phyloP scores from a whole-genome alignment of 805 yeast species.

The Hanseniaspora valbyensis region DNA sequence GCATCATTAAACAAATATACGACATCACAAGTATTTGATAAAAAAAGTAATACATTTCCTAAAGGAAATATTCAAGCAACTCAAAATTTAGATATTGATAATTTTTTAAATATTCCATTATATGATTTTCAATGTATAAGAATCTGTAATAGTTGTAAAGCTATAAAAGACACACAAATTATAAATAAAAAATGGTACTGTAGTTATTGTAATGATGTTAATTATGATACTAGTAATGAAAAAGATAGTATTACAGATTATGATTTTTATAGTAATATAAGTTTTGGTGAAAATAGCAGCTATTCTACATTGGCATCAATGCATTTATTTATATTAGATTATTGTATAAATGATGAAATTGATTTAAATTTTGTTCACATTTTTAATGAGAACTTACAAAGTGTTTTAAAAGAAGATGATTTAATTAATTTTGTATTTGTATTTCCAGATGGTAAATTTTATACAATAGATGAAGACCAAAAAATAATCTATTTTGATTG shows the following conservation, averaged over 20 bases:
- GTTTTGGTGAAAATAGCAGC: not conserved
- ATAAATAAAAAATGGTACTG: slow-evolving; percentile 11
- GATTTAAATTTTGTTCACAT: not conserved
- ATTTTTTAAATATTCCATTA: not conserved
- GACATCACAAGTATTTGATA: slow-evolving; percentile 3
- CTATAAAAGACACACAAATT: not conserved
- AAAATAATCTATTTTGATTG: not conserved
- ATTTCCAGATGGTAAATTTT: not conserved
- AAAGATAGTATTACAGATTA: not conserved
- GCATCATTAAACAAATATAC: slow-evolving; percentile 1
- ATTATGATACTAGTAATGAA: not conserved
- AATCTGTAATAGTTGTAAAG: not conserved
- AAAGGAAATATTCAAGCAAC: slow-evolving; percentile 9
- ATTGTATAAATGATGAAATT: slow-evolving; percentile 4
- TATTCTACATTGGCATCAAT: not conserved
- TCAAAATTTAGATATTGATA: not conserved
- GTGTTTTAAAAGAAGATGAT: not conserved
- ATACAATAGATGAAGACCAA: not conserved
- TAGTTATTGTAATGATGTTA: slow-evolving; percentile 12
- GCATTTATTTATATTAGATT: slow-evolving; percentile 4
- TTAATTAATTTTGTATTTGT: not conserved
- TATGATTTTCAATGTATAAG: not conserved
- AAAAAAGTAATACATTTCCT: slow-evolving; percentile 7
- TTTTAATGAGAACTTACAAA: not conserved
- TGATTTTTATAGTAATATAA: not conserved